Evolutionary conservation across 768 basidiomycete genomes (phyloP), one percentile per base, ranked within the genome.

Genomic region (Kondoa malvinella): DNA sequence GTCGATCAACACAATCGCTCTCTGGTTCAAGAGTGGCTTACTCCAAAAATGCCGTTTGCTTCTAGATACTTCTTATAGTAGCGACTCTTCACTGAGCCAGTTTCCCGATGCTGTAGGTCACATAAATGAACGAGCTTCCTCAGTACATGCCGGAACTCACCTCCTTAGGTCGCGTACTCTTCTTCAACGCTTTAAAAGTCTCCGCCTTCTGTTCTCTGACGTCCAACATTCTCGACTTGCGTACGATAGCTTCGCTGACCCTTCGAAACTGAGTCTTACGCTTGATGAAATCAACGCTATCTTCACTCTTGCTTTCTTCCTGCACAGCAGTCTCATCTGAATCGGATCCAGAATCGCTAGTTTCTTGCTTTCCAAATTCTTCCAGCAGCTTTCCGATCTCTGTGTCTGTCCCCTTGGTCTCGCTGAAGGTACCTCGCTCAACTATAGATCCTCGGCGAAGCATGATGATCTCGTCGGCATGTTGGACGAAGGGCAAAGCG

Each of bases 321-420:
- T 76, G 74, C 21, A 75, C 76, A 2, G 66, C 70, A 1, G 60
- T 66, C 25, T 74, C 72, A 16, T 68, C 71, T 56, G 68, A 70
- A 14, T 68, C 71, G 16, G 66, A 66, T 3, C 62, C 67, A 32
- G 69, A 71, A 59, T 63, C 67, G 50, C 70, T 75, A 30, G 75
- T 67, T 33, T 80, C 78, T 25, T 75, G 72, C 70, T 76, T 80
- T 0, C 83, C 83, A 66, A 83, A 82, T 69, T 85, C 83, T 34
- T 82, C 80, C 63, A 86, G 81, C 3, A 86, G 76, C 8, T 76
- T 78, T 62, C 25, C 73, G 69, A 72, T 80, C 8, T 78, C 76
- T 1, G 72, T 67, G 60, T 72, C 67, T 29, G 68, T 67, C 17
- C 62, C 66, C 21, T 61, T 57, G 25, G 12, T 87, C 91, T 80